phyloP scores from a whole-genome alignment of 2,329 filamentous ascomycete species.

The Arachnomyces sp. region DNA sequence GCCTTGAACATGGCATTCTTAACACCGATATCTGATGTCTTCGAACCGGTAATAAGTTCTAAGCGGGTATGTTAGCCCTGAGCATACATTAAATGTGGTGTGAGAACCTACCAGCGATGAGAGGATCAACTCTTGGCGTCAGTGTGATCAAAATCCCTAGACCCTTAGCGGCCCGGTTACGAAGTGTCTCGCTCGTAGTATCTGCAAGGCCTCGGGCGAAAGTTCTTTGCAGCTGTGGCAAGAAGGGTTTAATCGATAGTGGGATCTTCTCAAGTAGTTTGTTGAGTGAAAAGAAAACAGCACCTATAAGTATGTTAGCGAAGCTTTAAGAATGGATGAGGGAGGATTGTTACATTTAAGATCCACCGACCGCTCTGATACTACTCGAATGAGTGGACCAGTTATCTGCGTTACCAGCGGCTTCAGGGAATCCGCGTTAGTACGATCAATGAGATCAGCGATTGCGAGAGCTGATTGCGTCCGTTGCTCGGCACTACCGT shows the following conservation, averaged over 20 bases:
- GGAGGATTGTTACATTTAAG: slow-evolving; percentile 55
- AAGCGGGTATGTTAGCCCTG: slow-evolving; percentile 23
- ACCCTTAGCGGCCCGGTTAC: slow-evolving; percentile 83
- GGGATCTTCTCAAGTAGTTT: slow-evolving; percentile 96
- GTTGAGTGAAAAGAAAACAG: slow-evolving; percentile 88
- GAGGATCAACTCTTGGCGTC: slow-evolving; percentile 87
- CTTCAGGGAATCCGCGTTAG: slow-evolving; percentile 76
- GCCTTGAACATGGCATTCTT: slow-evolving; percentile 95
- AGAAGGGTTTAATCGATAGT: slow-evolving; percentile 86
- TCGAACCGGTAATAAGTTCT: slow-evolving; percentile 91
- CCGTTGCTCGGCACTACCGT: slow-evolving; percentile 84
- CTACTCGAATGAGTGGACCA: slow-evolving; percentile 91
- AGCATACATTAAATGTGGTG: neutral
- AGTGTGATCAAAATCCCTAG: slow-evolving; percentile 91
- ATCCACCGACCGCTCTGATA: slow-evolving; percentile 90
- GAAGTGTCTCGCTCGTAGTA: slow-evolving; percentile 77
- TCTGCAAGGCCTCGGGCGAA: slow-evolving; percentile 96
- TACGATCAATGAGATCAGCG: slow-evolving; percentile 90
- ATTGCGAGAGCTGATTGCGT: slow-evolving; percentile 88
- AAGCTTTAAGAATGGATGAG: neutral
- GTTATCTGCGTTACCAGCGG: slow-evolving; percentile 97
- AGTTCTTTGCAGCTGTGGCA: slow-evolving; percentile 91
- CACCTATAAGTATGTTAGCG: slow-evolving; percentile 45
- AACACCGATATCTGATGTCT: slow-evolving; percentile 78
- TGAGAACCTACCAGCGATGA: slow-evolving; percentile 54